Percentiles rank a stretch among this genome's conserved stretches.
Conservation (phyloP, 495 filamentous ascomycete genomes). For the Talaromyces liani region DNA sequence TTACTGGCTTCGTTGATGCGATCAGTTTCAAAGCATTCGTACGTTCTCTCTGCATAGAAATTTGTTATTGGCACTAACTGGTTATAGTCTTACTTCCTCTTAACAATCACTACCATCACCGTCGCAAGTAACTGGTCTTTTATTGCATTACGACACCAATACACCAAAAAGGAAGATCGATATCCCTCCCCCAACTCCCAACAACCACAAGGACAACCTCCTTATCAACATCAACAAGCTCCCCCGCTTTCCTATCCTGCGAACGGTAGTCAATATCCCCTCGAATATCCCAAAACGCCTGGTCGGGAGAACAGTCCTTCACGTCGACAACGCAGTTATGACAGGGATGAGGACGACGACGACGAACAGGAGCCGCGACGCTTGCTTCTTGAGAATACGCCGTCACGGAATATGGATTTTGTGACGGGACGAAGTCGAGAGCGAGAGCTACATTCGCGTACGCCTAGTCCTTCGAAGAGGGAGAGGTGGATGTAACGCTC, state of each 20-base stretch:
- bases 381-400: slow-evolving; percentile 30
- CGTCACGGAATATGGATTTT: slow-evolving; percentile 21
- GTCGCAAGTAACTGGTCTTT: slow-evolving; percentile 42
- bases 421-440: slow-evolving; percentile 30
- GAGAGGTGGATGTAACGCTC: slow-evolving; percentile 2
- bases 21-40: slow-evolving; percentile 70
- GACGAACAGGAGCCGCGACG: slow-evolving; percentile 18
- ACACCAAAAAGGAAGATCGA: slow-evolving; percentile 26
- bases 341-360: background rate
- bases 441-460: slow-evolving; percentile 27
- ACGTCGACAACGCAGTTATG: slow-evolving; percentile 1
- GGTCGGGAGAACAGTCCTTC: slow-evolving; percentile 8
- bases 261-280: slow-evolving; percentile 73
- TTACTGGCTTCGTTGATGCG: slow-evolving; percentile 63
- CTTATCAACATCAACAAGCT: slow-evolving; percentile 20
- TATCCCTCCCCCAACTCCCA: slow-evolving; percentile 18
- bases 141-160: slow-evolving; percentile 33
- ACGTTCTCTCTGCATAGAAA: slow-evolving; percentile 15
- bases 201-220: slow-evolving; percentile 15
- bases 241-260: slow-evolving; percentile 74
- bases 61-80: background rate
- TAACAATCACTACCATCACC: slow-evolving; percentile 34
- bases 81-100: slow-evolving; percentile 33
- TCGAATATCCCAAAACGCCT: slow-evolving; percentile 56
- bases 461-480: slow-evolving; percentile 32